A percentile compares a stretch with the other conserved stretches of the same genome.
These are phyloP conservation scores for Pyrenula aspistea DNA, from an alignment of 495 filamentous ascomycete genomes.

Conservation along the genomic window DNA sequence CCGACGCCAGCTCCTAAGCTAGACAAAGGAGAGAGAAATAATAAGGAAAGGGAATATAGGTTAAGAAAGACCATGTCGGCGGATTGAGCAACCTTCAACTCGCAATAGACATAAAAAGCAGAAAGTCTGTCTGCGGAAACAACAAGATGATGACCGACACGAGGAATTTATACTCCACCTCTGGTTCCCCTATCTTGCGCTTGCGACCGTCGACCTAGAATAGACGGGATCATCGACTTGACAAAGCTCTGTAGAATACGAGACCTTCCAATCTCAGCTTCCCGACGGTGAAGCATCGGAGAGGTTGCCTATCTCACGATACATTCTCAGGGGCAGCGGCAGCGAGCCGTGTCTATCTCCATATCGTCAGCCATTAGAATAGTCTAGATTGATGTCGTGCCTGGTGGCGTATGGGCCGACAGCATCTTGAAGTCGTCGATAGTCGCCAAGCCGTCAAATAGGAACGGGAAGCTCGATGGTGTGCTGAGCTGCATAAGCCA, in stretches of 20 bases:
- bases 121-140: no score
- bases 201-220: no score
- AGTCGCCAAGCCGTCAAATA: not conserved
- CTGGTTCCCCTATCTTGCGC: not conserved
- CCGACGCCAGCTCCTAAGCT: conserved; percentile 10
- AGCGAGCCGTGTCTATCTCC: not conserved
- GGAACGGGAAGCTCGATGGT: not conserved
- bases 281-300: not conserved
- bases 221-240: no score
- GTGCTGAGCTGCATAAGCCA: not conserved
- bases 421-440: not conserved
- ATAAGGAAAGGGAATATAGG: not conserved
- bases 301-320: not conserved
- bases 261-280: no score
- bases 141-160: not conserved
- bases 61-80: no score
- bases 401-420: not conserved
- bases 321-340: not conserved
- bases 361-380: not conserved
- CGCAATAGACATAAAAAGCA: no score
- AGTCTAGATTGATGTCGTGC: not conserved
- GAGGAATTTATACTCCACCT: not conserved
- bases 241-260: no score
- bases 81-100: no score
- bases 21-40: not conserved